Conservation (phyloP, 2,329 filamentous ascomycete species). For the Tolypocladium endophyticum region DNA sequence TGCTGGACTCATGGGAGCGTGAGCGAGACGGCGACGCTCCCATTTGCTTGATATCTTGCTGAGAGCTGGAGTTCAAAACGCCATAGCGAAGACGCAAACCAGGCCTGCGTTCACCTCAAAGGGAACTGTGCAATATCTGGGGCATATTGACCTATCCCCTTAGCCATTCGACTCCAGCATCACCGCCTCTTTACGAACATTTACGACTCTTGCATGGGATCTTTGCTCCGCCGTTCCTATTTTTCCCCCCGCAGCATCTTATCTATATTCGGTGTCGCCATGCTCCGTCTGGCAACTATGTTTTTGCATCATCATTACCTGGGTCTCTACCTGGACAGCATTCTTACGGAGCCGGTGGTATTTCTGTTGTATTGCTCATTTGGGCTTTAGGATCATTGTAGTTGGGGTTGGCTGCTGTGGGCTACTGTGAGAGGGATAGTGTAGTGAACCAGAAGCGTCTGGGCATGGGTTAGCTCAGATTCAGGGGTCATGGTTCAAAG, state of each 20-base stretch:
- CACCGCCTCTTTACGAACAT: background rate
- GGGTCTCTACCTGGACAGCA: background rate
- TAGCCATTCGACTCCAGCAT: background rate
- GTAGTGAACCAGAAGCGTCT: background rate
- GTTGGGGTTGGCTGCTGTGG: background rate
- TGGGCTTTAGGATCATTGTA: background rate
- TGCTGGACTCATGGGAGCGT: conserved; percentile 17
- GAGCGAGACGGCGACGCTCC: background rate
- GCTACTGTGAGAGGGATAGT: background rate
- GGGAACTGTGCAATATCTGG: background rate
- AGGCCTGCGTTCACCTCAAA: background rate
- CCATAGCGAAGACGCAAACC: background rate
- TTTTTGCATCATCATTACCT: background rate
- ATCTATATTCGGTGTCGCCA: background rate
- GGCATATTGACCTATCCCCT: no score
- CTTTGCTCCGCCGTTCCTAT: background rate
- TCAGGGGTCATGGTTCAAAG: background rate
- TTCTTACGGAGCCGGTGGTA: background rate
- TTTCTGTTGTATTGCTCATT: background rate
- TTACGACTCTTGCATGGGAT: background rate
- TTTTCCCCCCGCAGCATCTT: background rate
- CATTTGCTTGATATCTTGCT: background rate
- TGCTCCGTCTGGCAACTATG: background rate
- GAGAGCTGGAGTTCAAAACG: background rate
- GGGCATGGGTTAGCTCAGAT: background rate